phyloP scores from a whole-genome alignment of 1,139 yeast genomes.

The Candida freyschussii region DNA sequence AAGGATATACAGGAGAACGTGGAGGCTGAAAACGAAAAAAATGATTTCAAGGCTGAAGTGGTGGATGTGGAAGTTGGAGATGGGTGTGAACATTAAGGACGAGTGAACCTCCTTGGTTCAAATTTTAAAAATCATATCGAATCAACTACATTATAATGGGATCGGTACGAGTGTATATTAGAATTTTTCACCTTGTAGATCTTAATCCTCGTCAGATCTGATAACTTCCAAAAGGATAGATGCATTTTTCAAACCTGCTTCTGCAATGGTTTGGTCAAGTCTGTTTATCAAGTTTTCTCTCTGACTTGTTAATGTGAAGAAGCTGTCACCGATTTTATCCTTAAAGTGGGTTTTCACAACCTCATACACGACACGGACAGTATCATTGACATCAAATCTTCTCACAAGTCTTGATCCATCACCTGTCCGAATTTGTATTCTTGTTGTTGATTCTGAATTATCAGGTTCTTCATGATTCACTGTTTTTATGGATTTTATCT shows the following conservation, averaged over 20 bases:
- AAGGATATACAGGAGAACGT: conserved; percentile 5
- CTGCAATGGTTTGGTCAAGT: conserved; percentile 57
- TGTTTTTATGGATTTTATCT: conserved; percentile 35
- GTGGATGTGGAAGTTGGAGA: conserved; percentile 54
- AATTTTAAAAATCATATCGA: neutral
- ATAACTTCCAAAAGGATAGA: conserved; percentile 62
- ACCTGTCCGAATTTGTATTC: conserved; percentile 84
- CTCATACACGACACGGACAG: conserved; percentile 58
- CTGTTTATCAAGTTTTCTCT: conserved; percentile 61
- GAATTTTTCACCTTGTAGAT: neutral
- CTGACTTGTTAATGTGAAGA: conserved; percentile 58
- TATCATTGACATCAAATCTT: conserved; percentile 54
- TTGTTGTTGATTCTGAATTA: conserved; percentile 46
- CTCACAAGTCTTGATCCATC: conserved; percentile 83
- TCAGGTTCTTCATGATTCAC: conserved; percentile 58
- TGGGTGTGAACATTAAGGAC: neutral
- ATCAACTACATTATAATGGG: neutral
- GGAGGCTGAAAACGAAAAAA: conserved; percentile 2
- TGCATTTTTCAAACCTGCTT: conserved; percentile 77
- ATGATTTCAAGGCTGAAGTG: conserved; percentile 34
- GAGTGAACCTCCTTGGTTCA: too few relatives aligned
- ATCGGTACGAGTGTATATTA: neutral
- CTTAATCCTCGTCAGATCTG: conserved; percentile 8
- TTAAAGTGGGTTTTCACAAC: conserved; percentile 44
- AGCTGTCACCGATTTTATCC: conserved; percentile 41